A percentile compares a stretch with the other conserved stretches of the same genome.
Evolutionary conservation across 345 rosid species (phyloP).

Genomic region (Euphorbia pulcherrima): DNA sequence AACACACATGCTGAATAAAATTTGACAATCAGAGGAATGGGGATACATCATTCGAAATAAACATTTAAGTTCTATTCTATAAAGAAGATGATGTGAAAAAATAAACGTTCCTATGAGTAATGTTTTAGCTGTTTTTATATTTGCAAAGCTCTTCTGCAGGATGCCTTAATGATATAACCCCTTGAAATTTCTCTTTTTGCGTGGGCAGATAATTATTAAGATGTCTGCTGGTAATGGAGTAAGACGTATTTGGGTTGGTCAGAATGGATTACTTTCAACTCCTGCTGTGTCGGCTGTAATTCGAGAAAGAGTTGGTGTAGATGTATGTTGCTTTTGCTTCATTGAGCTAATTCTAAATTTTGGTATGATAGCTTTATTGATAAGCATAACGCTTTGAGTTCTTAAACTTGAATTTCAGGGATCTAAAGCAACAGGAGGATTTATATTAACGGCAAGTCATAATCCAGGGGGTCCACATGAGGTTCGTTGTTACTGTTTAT

Average conservation of each 20-base stretch:
- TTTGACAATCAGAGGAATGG: background rate
- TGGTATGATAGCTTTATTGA: background rate
- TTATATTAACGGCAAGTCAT: constrained; percentile 98
- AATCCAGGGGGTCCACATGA: constrained; percentile 99
- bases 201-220: constrained; percentile 70
- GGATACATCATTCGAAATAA: background rate
- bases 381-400: constrained; percentile 5
- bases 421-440: constrained; percentile 85
- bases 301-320: constrained; percentile 83
- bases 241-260: constrained; percentile 91
- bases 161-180: background rate
- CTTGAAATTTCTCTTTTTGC: background rate
- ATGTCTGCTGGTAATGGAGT: constrained; percentile 98
- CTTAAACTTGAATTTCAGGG: constrained; percentile 53
- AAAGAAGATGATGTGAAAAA: background rate
- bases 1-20: background rate
- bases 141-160: background rate
- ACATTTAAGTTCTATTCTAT: background rate
- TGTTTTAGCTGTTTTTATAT: background rate
- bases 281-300: constrained; percentile 99
- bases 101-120: background rate
- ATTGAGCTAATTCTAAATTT: constrained; percentile 7
- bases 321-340: constrained; percentile 54
- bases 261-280: constrained; percentile 90
- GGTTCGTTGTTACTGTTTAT: constrained; percentile 35